A percentile compares a stretch with the other conserved stretches of the same genome.
Conservation (phyloP, 305 asterid genomes). For the Rubia balearica region DNA sequence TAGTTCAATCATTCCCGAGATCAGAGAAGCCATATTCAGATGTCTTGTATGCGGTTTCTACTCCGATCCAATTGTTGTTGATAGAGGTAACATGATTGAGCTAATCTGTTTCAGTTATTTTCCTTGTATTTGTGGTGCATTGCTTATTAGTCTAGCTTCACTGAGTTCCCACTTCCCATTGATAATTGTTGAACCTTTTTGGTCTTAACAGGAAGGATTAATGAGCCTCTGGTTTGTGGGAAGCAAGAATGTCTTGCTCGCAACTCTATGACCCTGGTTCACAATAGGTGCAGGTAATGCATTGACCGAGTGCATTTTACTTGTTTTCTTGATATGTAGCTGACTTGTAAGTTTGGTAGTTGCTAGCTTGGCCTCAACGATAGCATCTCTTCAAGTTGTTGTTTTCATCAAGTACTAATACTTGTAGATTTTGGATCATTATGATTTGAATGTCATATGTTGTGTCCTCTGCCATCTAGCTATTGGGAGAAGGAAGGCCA, state of each 20-base stretch:
- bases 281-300: no score
- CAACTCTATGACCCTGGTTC: no score
- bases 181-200: no score
- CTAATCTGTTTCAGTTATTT: neutral
- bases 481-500: no score
- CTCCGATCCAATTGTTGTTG: conserved; percentile 83
- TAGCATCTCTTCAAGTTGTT: neutral
- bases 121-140: neutral
- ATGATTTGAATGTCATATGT: neutral
- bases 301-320: no score
- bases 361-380: neutral
- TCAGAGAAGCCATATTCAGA: conserved; percentile 85
- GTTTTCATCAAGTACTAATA: neutral
- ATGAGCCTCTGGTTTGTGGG: no score
- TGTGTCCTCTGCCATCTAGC: neutral
- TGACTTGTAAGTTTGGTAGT: neutral
- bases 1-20: conserved; percentile 90
- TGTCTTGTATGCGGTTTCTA: conserved; percentile 23
- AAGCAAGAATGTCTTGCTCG: no score
- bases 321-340: no score
- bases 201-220: no score
- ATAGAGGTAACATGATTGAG: conserved; percentile 52
- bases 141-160: neutral
- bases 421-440: neutral
- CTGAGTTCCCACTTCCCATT: conserved; percentile 1